A percentile compares a stretch with the other conserved stretches of the same genome.
Conservation (phyloP, 2,329 filamentous ascomycete genomes). For the Xylogone sp. region DNA sequence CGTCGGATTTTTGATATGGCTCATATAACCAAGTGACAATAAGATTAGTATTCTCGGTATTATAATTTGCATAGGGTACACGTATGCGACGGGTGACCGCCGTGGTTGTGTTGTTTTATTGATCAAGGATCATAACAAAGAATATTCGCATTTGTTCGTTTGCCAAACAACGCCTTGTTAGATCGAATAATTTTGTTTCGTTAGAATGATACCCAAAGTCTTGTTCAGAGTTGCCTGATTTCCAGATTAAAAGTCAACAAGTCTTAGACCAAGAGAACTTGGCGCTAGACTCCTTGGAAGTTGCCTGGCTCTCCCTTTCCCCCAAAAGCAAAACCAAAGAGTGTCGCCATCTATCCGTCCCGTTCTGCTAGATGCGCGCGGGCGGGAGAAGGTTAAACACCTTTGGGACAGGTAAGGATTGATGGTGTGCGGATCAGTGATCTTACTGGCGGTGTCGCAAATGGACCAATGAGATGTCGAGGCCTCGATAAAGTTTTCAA, state of each 20-base stretch:
- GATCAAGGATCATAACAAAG: not conserved
- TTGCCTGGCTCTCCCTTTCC: not conserved
- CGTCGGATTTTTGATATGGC: no score
- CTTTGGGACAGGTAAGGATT: not conserved
- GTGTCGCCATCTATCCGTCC: not conserved
- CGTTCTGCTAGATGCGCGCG: not conserved
- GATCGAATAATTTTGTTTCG: no score
- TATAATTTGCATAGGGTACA: no score
- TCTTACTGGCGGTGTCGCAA: not conserved
- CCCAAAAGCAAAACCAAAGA: not conserved
- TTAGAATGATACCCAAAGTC: no score
- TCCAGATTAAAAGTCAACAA: no score
- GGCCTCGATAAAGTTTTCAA: not conserved
- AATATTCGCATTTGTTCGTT: no score
- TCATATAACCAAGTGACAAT: no score
- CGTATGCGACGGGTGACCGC: no score
- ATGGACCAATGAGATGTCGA: not conserved
- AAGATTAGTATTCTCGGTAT: no score
- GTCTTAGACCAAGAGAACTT: no score
- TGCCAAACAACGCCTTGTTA: no score
- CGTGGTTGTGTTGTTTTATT: not conserved
- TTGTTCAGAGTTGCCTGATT: no score
- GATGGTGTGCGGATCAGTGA: not conserved
- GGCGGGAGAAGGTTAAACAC: not conserved
- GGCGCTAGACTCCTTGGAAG: not conserved